These are phyloP conservation scores for Tolypocladium pustulatum DNA, from an alignment of 2,329 filamentous ascomycete genomes.

Conservation along the genomic window DNA sequence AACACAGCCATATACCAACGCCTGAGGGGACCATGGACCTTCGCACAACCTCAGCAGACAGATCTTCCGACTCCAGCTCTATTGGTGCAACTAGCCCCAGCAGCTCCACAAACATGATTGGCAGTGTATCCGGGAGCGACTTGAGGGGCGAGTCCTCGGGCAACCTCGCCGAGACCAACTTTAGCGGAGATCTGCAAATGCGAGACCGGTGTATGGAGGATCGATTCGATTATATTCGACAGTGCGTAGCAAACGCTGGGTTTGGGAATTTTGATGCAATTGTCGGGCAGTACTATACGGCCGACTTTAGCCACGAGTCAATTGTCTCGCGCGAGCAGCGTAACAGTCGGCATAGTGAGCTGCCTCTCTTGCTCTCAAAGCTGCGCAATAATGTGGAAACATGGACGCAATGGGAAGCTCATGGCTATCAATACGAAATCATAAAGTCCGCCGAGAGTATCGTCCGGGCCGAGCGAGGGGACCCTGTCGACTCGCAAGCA, in stretches of 20 bases:
- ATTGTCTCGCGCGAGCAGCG: slow-evolving; percentile 2
- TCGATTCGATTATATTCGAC: slow-evolving; percentile 1
- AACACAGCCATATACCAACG: not conserved
- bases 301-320: slow-evolving; percentile 1
- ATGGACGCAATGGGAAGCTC: slow-evolving; percentile 4
- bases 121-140: not conserved
- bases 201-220: slow-evolving; percentile 1
- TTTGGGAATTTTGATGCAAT: not conserved
- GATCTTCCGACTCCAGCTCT: not conserved
- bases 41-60: not conserved
- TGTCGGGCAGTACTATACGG: slow-evolving; percentile 2
- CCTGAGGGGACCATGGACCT: not conserved
- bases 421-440: slow-evolving; percentile 3
- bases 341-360: slow-evolving; percentile 1
- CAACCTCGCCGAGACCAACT: not conserved
- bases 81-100: not conserved
- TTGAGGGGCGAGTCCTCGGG: not conserved
- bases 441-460: slow-evolving; percentile 3
- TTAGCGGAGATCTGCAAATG: not conserved
- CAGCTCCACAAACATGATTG: not conserved
- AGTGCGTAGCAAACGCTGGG: not conserved
- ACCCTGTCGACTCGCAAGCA: not conserved
- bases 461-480: not conserved
- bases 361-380: slow-evolving; percentile 1
- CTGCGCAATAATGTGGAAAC: slow-evolving; percentile 1